phyloP scores from a whole-genome alignment of 305 asterid species.

The Fraxinus paxiana region DNA sequence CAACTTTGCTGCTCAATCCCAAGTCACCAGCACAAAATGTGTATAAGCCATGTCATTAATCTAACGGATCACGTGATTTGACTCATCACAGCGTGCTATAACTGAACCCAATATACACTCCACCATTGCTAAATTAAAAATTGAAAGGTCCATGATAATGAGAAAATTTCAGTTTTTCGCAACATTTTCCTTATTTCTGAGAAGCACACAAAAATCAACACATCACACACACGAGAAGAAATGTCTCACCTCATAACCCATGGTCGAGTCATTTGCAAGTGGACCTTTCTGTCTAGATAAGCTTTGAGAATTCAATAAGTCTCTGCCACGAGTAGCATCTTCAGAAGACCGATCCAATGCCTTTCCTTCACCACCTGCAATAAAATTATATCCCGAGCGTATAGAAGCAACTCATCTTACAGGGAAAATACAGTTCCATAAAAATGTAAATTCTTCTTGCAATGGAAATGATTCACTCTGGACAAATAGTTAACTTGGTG shows the following conservation, averaged over 20 bases:
- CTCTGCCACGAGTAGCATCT: slow-evolving; percentile 48
- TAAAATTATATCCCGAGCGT: slow-evolving; percentile 14
- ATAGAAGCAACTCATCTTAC: slow-evolving; percentile 5
- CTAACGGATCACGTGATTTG: background rate
- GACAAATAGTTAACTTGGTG: background rate
- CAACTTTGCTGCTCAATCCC: background rate
- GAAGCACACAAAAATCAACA: background rate
- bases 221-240: background rate
- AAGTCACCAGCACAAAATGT: background rate
- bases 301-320: slow-evolving; percentile 48
- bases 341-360: slow-evolving; percentile 41
- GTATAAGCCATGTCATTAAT: background rate
- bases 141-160: background rate
- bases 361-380: slow-evolving; percentile 62
- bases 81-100: background rate
- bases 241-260: slow-evolving; percentile 54
- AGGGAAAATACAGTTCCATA: background rate
- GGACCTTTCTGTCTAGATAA: slow-evolving; percentile 57
- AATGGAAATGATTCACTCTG: background rate
- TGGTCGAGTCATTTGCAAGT: slow-evolving; percentile 38
- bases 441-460: background rate
- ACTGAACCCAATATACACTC: background rate
- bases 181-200: background rate
- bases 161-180: background rate
- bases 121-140: background rate